Evolutionary conservation across 2,329 filamentous ascomycete genomes (phyloP), one percentile per base, ranked within the genome.

Genomic region (Aspergillus pseudoviridinutans): DNA sequence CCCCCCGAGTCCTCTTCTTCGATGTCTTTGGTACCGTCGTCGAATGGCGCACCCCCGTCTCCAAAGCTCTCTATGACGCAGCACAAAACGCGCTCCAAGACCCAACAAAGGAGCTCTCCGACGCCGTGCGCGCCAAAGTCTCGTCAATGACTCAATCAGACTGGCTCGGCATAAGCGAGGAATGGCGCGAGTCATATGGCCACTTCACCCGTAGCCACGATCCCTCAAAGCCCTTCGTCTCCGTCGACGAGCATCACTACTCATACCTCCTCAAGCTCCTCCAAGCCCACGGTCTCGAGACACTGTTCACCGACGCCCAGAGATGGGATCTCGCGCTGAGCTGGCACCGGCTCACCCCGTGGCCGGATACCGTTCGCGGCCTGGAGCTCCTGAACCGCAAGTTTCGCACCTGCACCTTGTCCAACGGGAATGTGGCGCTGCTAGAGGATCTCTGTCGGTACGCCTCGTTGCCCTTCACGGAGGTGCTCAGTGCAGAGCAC

Each of bases 261-360:
- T 80, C 85, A 27, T 83, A 86, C 50, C 80, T 94, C 1, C 69
- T 78, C 27, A 72, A 79, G 28, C 77, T 92, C 1, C 78, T 94
- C 1, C 60, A 71, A 1, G 67, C 78, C 20, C 85, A 84, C 77
- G 71, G 76, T 0, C 78, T 92, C 5, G 69, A 75, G 0, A 84
- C 78, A 0, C 74, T 91, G 1, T 92, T 85, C 74, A 77, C 78
- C 14, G 80, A 87, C 44, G 78, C 81, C 8, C 86, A 92, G 70
- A 76, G 89, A 56, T 78, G 84, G 65, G 79, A 80, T 25, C 82
- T 73, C 53, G 87, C 84, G 63, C 77, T 84, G 2, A 80, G 84
- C 46, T 94, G 90, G 91, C 90, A 94, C 70, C 81, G 80, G 5
- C 79, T 94, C 3, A 76, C 78, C 24, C 87, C 89, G 0, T 93